phyloP scores from a whole-genome alignment of 306 rosid species.

The Ormosia semicastrata region DNA sequence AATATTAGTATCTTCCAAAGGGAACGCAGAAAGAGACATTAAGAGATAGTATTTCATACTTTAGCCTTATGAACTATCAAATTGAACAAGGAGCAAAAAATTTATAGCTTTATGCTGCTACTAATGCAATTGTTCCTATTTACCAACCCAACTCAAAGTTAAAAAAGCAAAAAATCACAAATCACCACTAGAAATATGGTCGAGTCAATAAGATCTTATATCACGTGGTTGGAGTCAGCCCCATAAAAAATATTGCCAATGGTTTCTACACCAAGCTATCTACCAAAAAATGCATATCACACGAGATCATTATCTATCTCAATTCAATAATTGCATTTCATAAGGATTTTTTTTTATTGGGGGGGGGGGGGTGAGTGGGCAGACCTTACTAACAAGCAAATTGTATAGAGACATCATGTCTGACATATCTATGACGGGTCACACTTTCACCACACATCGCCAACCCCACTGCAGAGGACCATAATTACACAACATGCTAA shows the following conservation, averaged over 20 bases:
- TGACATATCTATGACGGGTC: background rate
- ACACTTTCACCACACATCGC: background rate
- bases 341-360: background rate
- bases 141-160: background rate
- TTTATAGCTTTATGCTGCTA: background rate
- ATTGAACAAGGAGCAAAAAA: background rate
- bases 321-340: background rate
- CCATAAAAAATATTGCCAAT: background rate
- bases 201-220: background rate
- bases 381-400: background rate
- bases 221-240: background rate
- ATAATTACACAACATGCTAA: background rate
- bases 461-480: background rate
- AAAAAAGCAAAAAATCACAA: background rate
- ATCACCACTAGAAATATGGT: background rate
- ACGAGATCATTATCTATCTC: background rate
- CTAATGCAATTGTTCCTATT: background rate
- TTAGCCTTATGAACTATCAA: slow-evolving; percentile 7
- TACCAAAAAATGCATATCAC: background rate
- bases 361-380: background rate
- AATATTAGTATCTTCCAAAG: slow-evolving; percentile 26
- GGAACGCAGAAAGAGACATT: background rate
- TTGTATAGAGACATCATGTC: background rate
- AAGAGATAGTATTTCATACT: background rate
- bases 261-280: background rate